Conservation (phyloP, 2,329 filamentous ascomycete species). For the Fusarium sp. region DNA sequence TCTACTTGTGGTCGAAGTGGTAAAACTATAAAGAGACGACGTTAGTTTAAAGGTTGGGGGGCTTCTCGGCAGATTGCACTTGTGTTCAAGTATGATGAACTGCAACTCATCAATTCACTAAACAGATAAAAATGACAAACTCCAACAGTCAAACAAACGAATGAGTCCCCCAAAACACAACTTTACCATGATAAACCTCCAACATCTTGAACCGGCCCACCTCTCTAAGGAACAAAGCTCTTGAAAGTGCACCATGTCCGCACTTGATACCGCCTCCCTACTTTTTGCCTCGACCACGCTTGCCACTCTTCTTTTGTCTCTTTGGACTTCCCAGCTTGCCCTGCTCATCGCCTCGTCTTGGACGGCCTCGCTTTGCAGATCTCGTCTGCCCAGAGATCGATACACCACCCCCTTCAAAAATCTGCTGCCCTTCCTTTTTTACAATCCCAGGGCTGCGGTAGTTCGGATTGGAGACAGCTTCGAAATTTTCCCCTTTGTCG, state of each 20-base stretch:
- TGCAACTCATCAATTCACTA: neutral
- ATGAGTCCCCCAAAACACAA: neutral
- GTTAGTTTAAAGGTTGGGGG: neutral
- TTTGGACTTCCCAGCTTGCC: neutral
- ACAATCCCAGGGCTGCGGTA: neutral
- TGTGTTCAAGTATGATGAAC: neutral
- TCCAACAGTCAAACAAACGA: neutral
- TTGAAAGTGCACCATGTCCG: neutral
- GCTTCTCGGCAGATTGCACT: neutral
- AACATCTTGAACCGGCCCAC: neutral
- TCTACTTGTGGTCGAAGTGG: neutral
- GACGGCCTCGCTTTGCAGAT: neutral
- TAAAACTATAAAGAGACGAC: neutral
- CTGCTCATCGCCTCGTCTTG: neutral
- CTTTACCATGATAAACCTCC: neutral
- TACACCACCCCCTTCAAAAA: neutral
- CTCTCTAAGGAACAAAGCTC: neutral
- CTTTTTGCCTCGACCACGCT: neutral
- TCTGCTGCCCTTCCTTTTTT: neutral
- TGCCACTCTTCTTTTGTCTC: neutral
- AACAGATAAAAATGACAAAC: neutral
- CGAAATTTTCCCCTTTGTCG: neutral
- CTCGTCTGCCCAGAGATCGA: neutral
- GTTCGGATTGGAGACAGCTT: neutral
- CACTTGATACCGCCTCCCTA: neutral